These are phyloP conservation scores for Globisporangium ultimum DNA, from an alignment of 352 stramenopile genomes.

Conservation along the genomic window DNA sequence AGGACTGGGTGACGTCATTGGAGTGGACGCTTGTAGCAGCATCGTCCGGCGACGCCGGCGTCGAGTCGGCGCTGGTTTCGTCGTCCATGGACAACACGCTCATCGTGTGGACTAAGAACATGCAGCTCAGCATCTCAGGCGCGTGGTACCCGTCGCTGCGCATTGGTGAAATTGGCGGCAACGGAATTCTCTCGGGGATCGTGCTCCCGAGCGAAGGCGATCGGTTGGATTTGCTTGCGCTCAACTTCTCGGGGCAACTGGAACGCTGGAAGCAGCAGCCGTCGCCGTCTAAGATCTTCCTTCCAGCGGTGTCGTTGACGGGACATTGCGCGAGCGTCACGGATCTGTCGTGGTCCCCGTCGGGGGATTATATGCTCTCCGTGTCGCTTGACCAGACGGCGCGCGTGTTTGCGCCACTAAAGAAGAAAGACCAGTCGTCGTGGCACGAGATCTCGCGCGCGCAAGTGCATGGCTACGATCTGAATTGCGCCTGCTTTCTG, in stretches of 20 bases:
- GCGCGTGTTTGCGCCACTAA: constrained; percentile 39
- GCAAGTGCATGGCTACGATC: constrained; percentile 80
- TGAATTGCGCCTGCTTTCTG: constrained; percentile 72
- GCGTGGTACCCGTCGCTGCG: constrained; percentile 49
- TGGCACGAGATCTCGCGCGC: constrained; percentile 73
- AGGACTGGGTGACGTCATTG: constrained; percentile 81
- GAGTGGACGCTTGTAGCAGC: constrained; percentile 36
- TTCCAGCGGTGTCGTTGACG: constrained; percentile 45
- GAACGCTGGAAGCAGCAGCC: constrained; percentile 64
- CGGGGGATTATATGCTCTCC: constrained; percentile 62
- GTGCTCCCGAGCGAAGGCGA: constrained; percentile 24
- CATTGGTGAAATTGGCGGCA: constrained; percentile 55
- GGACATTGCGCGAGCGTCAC: constrained; percentile 57
- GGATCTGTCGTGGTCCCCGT: constrained; percentile 62
- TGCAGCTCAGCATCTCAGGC: constrained; percentile 9
- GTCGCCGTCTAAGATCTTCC: constrained; percentile 42
- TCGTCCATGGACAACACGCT: constrained; percentile 80
- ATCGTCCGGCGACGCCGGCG: background rate
- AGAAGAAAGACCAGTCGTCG: constrained; percentile 4
- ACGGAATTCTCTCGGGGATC: constrained; percentile 43
- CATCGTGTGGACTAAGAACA: constrained; percentile 48
- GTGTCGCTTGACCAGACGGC: constrained; percentile 76
- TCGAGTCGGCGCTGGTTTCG: constrained; percentile 36
- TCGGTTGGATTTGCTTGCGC: constrained; percentile 49
- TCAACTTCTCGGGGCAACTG: constrained; percentile 61